These are phyloP conservation scores for Pseudocohnilembus persalinus DNA, from an alignment of 169 alveolate genomes.

Conservation along the genomic window DNA sequence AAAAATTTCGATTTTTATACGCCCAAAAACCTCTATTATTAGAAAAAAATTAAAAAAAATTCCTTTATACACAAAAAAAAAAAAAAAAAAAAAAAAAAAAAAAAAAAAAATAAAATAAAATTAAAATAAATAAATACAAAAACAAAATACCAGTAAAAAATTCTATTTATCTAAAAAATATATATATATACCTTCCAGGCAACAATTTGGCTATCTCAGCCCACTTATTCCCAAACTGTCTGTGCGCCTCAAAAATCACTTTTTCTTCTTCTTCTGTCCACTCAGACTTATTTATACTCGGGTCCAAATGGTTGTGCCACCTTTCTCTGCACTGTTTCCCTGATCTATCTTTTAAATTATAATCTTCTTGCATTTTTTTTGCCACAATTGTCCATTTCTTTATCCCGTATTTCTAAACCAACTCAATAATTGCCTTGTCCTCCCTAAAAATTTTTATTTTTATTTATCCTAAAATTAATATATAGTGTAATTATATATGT, in stretches of 20 bases:
- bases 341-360: conserved; percentile 51
- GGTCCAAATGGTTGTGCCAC: conserved; percentile 82
- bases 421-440: conserved; percentile 56
- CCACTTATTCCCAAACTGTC: conserved; percentile 85
- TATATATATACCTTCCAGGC: conserved; percentile 57
- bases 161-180: background rate
- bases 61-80: too few species aligned
- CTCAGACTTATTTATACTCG: conserved; percentile 72
- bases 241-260: conserved; percentile 66
- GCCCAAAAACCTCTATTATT: too few species aligned
- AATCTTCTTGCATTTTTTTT: conserved; percentile 42
- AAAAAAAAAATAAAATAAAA: too few species aligned
- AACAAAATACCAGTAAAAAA: too few species aligned
- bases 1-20: too few species aligned
- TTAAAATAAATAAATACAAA: too few species aligned
- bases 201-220: conserved; percentile 80
- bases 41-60: too few species aligned
- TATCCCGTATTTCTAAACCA: conserved; percentile 67
- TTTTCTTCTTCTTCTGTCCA: conserved; percentile 78
- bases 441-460: too few species aligned
- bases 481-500: background rate
- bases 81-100: too few species aligned
- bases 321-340: conserved; percentile 85
- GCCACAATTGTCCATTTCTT: conserved; percentile 75
- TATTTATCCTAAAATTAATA: too few species aligned